These are phyloP conservation scores for Phyllosticta citrichinensis DNA, from an alignment of 2,329 filamentous ascomycete genomes.

Conservation along the genomic window DNA sequence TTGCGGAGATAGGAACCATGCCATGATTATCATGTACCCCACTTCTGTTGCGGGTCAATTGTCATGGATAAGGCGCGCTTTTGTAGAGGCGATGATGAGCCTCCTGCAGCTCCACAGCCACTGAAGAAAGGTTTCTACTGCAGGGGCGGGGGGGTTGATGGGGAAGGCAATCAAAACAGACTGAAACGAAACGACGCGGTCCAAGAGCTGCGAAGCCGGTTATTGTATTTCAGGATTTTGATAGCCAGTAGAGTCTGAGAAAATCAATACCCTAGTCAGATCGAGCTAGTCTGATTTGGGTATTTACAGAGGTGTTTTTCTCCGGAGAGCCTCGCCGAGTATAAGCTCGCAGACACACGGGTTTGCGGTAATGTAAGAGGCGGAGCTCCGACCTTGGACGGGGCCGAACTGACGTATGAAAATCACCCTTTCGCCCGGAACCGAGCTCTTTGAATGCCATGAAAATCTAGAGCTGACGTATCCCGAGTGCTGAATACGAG, in stretches of 20 bases:
- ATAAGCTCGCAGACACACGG: neutral
- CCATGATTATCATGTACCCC: neutral
- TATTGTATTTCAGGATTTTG: neutral
- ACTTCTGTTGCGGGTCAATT: neutral
- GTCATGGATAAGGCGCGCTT: neutral
- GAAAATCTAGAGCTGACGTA: neutral
- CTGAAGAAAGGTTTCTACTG: neutral
- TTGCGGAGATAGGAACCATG: neutral
- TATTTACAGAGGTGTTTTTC: neutral
- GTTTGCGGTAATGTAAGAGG: neutral
- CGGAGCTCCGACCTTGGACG: neutral
- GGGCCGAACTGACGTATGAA: neutral
- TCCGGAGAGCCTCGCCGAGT: neutral
- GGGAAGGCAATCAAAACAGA: neutral
- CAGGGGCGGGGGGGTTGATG: neutral
- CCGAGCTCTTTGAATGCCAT: neutral
- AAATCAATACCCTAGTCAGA: neutral
- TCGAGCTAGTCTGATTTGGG: neutral
- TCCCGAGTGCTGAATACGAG: neutral
- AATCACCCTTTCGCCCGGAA: neutral
- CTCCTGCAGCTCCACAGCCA: neutral
- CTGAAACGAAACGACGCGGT: neutral
- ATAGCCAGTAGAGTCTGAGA: neutral
- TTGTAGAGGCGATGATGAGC: neutral
- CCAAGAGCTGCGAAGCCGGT: neutral